Evolutionary conservation across 1,139 yeast species (phyloP), one percentile per base, ranked within the genome.

Genomic region (Magnusiomyces ingens): DNA sequence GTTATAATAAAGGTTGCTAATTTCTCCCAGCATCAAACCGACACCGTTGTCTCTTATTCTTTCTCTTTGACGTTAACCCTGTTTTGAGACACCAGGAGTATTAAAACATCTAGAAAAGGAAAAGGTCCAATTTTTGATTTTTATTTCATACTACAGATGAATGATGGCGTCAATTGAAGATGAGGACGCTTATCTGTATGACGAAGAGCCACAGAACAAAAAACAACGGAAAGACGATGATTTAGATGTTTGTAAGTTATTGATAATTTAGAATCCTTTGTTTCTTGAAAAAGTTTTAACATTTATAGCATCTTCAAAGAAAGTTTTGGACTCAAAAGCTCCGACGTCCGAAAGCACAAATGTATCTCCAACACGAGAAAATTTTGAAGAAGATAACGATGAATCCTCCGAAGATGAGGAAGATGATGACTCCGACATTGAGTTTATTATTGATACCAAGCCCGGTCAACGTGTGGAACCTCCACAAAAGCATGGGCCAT

Each of bases 361-460:
- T 26, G 32, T 26, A 26, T 26, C 32, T 8, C 32, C 32, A 26
- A 8, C 32, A 5, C 32, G 8, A 26, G 32, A 26, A 5, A 26
- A 26, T 26, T 13, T 10, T 29, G 29, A 12, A 26, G 36, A 46
- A 22, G 50, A 51, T 40, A 47, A 19, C 51, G 21, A n/a, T 19
- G 53, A 41, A 46, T 61, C 58, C 4, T 63, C 60, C 13, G 59
- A 57, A 4, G 62, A 57, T 22, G 62, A 55, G 8, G 62, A 58
- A 26, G 63, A 62, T 26, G 64, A 57, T 21, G 67, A 59, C 17
- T 44, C 47, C 3, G 47, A 82, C 62, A 76, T 82, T 21, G 88
- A 82, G 60, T 79, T 83, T 57, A 79, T 83, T 49, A 80, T 82
- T 49, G 81, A 82, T 36, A 71, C 80, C 8, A 77, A 62, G 43